Conservation (phyloP, 768 basidiomycete genomes). For the Ramaria rubella region DNA sequence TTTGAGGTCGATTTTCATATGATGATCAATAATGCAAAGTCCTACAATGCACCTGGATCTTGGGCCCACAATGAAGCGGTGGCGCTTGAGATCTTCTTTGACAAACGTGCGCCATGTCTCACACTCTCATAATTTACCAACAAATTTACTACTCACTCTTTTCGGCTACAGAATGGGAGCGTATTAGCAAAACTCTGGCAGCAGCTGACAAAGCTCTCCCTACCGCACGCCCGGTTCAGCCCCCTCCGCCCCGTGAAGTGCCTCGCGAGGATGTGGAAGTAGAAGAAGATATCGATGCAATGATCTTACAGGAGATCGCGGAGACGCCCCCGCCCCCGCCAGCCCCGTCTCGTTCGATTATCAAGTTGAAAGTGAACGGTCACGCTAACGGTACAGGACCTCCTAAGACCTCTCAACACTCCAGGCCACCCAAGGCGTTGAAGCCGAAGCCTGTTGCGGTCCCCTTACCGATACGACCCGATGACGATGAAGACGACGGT, state of each 20-base stretch:
- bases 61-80: constrained; percentile 72
- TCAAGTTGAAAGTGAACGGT: constrained; percentile 56
- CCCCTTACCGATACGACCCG: constrained; percentile 42
- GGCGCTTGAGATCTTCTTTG: constrained; percentile 72
- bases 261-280: background rate
- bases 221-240: constrained; percentile 19
- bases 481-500: constrained; percentile 67
- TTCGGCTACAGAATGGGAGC: constrained; percentile 64
- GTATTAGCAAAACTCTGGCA: constrained; percentile 79
- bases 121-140: background rate
- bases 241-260: constrained; percentile 4
- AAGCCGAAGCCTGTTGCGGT: constrained; percentile 38
- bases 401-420: constrained; percentile 17
- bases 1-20: constrained; percentile 85
- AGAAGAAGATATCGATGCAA: constrained; percentile 11
- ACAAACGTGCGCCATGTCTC: constrained; percentile 58
- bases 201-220: constrained; percentile 36
- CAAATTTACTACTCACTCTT: background rate
- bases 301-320: constrained; percentile 10
- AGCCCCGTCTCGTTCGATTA: constrained; percentile 39
- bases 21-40: constrained; percentile 82
- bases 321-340: constrained; percentile 19
- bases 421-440: constrained; percentile 32
- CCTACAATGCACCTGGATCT: constrained; percentile 70
- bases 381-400: background rate